These are phyloP conservation scores for Candida tunisiensis DNA, from an alignment of 1,139 yeast species.

Conservation along the genomic window DNA sequence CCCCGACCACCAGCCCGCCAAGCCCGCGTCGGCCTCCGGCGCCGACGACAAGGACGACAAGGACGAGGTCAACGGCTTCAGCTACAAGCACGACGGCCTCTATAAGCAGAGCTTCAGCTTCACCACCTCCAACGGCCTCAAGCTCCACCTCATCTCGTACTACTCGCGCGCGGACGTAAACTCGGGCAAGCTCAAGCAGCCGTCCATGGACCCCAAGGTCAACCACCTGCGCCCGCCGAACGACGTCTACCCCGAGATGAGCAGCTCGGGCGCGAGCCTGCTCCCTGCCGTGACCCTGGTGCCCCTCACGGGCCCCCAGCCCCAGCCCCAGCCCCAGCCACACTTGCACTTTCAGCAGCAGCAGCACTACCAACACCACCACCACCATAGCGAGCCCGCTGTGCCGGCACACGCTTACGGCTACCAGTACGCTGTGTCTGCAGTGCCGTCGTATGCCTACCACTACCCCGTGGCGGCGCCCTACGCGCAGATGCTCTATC, in stretches of 20 bases:
- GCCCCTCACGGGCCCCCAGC: constrained; percentile 4
- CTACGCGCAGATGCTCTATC: no score
- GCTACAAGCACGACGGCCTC: constrained; percentile 31
- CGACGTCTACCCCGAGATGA: constrained; percentile 23
- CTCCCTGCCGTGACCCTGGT: constrained; percentile 14
- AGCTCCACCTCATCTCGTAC: constrained; percentile 40
- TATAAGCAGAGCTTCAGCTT: constrained; percentile 43
- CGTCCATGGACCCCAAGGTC: constrained; percentile 24
- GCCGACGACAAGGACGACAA: constrained; percentile 2
- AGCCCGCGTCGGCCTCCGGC: neutral
- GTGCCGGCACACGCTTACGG: no score
- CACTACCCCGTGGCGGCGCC: no score
- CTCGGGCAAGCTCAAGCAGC: constrained; percentile 19
- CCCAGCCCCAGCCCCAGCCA: constrained; percentile 1
- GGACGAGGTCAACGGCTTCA: constrained; percentile 12
- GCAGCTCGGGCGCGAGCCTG: constrained; percentile 10
- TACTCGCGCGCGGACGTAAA: constrained; percentile 20
- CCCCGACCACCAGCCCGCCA: neutral
- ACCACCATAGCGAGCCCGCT: no score
- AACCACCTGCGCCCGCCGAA: constrained; percentile 19
- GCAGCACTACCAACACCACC: constrained; percentile 4
- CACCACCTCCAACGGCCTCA: constrained; percentile 30
- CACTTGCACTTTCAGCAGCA: constrained; percentile 3
- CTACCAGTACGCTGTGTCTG: no score
- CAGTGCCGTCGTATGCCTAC: no score